Percentiles rank a stretch among this genome's conserved stretches.
phyloP scores from a whole-genome alignment of 1,284 basidiomycete genomes.

The Neonothopanus nambi region DNA sequence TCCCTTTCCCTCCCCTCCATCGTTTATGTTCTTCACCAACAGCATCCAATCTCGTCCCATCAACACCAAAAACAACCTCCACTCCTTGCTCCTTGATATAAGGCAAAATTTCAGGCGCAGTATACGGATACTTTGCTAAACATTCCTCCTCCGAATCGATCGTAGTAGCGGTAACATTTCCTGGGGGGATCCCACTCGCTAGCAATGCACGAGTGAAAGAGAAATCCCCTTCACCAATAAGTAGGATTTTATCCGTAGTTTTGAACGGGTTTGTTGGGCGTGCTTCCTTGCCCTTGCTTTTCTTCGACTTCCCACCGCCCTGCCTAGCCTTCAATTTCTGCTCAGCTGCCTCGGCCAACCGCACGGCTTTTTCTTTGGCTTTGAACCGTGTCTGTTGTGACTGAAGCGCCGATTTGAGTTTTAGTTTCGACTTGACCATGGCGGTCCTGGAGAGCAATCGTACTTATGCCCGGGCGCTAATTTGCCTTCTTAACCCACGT shows the following conservation, averaged over 20 bases:
- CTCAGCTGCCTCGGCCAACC: constrained; percentile 52
- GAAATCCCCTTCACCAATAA: constrained; percentile 97
- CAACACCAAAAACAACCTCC: constrained; percentile 80
- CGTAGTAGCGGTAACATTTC: constrained; percentile 82
- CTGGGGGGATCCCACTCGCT: constrained; percentile 51
- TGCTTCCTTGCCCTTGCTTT: constrained; percentile 25
- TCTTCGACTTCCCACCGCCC: not conserved
- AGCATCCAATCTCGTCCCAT: constrained; percentile 76
- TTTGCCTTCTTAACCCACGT: too few relatives aligned
- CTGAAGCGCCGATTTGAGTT: constrained; percentile 64
- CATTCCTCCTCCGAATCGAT: constrained; percentile 83
- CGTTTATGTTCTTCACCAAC: constrained; percentile 49
- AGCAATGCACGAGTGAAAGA: constrained; percentile 86
- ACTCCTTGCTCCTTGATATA: constrained; percentile 62
- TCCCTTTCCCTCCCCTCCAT: constrained; percentile 10
- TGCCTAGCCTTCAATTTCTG: constrained; percentile 31
- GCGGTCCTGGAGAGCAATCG: too few relatives aligned
- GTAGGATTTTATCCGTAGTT: constrained; percentile 76
- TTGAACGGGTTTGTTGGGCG: constrained; percentile 67
- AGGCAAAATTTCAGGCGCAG: constrained; percentile 64
- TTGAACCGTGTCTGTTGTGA: constrained; percentile 64
- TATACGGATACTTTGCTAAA: constrained; percentile 79
- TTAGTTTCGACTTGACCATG: constrained; percentile 56
- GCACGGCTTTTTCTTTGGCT: constrained; percentile 58
- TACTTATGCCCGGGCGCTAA: too few relatives aligned